Conservation (phyloP, 2,329 filamentous ascomycete species). For the Pezicula carpinea region DNA sequence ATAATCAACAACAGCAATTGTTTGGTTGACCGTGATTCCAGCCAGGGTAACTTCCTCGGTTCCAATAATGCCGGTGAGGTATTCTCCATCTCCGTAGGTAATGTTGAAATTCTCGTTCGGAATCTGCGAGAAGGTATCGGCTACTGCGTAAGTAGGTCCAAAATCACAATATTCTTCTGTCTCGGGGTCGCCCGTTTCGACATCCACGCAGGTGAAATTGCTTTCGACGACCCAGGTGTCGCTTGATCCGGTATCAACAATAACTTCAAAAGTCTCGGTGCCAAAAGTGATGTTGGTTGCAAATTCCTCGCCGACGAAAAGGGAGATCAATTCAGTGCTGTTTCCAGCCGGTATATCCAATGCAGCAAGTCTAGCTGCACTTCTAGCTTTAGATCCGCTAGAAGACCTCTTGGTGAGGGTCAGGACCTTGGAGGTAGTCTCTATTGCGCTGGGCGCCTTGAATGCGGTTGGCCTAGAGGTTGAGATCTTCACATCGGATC, state of each 20-base stretch:
- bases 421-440: not conserved
- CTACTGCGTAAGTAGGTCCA: constrained; percentile 9
- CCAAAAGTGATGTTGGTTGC: constrained; percentile 23
- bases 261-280: constrained; percentile 29
- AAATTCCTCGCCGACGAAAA: not conserved
- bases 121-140: constrained; percentile 32
- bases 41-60: constrained; percentile 39
- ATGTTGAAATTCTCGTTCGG: constrained; percentile 37
- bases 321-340: not conserved
- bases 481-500: not conserved
- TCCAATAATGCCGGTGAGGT: constrained; percentile 33
- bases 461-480: not conserved
- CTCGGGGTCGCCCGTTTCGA: constrained; percentile 9
- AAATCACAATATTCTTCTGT: constrained; percentile 8
- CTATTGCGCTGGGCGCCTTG: not conserved
- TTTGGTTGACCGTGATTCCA: constrained; percentile 40
- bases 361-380: not conserved
- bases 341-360: not conserved
- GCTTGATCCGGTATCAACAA: constrained; percentile 42
- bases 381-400: not conserved
- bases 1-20: constrained; percentile 40
- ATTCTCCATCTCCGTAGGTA: constrained; percentile 39
- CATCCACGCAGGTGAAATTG: constrained; percentile 32
- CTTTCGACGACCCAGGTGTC: constrained; percentile 40
- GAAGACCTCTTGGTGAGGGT: not conserved